Evolutionary conservation across 106 monocot species (phyloP).

Genomic region (Dioscorea dumetorum): DNA sequence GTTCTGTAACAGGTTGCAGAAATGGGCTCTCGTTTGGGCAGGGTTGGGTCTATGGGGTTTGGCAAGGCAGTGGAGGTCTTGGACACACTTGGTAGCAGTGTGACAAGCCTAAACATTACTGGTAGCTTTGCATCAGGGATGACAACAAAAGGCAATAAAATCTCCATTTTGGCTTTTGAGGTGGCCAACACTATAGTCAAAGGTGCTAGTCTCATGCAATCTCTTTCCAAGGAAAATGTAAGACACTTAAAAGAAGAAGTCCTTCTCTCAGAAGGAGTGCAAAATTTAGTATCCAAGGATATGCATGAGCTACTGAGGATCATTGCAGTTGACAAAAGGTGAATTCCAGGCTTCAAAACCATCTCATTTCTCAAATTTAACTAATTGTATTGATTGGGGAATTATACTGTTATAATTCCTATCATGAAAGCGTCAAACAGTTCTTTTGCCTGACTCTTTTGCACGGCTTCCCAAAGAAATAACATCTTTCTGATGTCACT

Average conservation of each 20-base stretch:
- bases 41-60: constrained; percentile 67
- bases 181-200: constrained; percentile 92
- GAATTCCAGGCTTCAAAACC: background rate
- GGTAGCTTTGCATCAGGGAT: constrained; percentile 64
- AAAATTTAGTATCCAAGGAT: constrained; percentile 67
- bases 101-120: constrained; percentile 66
- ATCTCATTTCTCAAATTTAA: too few species aligned
- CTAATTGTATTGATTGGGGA: too few species aligned
- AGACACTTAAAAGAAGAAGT: constrained; percentile 66
- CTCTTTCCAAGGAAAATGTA: constrained; percentile 75
- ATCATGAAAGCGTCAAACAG: too few species aligned
- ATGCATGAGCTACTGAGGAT: constrained; percentile 69
- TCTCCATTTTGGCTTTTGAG: constrained; percentile 88
- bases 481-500: background rate
- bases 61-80: constrained; percentile 95
- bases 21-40: constrained; percentile 72
- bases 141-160: constrained; percentile 62
- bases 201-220: constrained; percentile 78
- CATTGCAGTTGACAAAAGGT: constrained; percentile 88
- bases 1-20: constrained; percentile 57
- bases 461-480: too few species aligned
- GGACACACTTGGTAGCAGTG: constrained; percentile 93
- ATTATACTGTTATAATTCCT: too few species aligned
- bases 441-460: too few species aligned
- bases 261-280: constrained; percentile 85